Evolutionary conservation across 1,139 yeast species (phyloP).

Genomic region (Hemisphaericaspora lyxosophila): DNA sequence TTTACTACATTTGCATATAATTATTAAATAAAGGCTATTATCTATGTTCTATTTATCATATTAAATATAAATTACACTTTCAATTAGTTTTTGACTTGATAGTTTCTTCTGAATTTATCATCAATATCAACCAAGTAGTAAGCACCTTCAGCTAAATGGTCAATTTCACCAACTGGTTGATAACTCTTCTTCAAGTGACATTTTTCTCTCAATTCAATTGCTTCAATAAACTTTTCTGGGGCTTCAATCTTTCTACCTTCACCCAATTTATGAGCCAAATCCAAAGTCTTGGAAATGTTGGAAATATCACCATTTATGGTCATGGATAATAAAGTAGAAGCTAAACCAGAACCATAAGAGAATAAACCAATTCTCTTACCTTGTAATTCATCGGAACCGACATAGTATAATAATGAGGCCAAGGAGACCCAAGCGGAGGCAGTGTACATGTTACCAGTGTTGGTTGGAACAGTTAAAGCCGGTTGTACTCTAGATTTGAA

Average conservation of each 20-base stretch:
- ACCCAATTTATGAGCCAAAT: constrained; percentile 66
- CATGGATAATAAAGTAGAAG: constrained; percentile 83
- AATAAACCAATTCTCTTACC: constrained; percentile 87
- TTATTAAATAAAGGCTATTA: no score
- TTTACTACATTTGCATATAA: no score
- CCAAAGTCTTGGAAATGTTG: constrained; percentile 60
- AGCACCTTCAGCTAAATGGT: constrained; percentile 68
- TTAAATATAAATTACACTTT: neutral
- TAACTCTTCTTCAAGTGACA: constrained; percentile 79
- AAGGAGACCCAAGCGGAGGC: constrained; percentile 91
- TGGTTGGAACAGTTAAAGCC: constrained; percentile 84
- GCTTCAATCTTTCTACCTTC: constrained; percentile 63
- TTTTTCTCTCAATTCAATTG: constrained; percentile 82
- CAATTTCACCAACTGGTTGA: constrained; percentile 78
- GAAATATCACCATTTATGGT: constrained; percentile 81
- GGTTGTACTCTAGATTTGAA: constrained; percentile 74
- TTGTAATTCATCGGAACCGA: constrained; percentile 71
- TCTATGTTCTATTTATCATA: neutral
- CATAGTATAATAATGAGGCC: constrained; percentile 74
- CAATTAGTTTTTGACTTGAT: constrained; percentile 57
- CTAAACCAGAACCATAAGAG: constrained; percentile 98
- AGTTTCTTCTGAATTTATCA: constrained; percentile 84
- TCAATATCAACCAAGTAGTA: constrained; percentile 84
- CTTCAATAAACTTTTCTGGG: constrained; percentile 80
- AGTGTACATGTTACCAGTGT: constrained; percentile 98